Base-by-base conservation (phyloP, 768 basidiomycete species). In the Suillus discolor region DNA sequence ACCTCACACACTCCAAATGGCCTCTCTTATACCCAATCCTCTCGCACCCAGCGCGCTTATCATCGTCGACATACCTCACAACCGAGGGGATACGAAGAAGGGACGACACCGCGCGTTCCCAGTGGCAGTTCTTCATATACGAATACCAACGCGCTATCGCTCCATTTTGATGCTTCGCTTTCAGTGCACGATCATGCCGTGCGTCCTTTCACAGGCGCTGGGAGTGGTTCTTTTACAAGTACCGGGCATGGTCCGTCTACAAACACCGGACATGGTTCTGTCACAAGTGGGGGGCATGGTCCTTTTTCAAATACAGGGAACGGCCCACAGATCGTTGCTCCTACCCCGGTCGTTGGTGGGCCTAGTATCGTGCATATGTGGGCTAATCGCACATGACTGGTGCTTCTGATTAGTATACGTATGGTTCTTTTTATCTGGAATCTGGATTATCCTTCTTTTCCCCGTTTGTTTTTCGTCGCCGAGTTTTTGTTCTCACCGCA, bases 101-200 rank as follows among this genome's bases (percentile, higher is more conserved):
- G 59, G 18, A 60, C 41, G 12, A 60, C 6, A 20, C 42, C 41
- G 18, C 59, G 25, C 28, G 59, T 60, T 60, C 28, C 59, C 23
- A 72, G 70, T 61, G 66, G 49, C 66, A 67, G 66, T 62, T 55
- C 54, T 67, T 62, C 67, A 74, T 66, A 72, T 77, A 57, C 25
- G 18, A 31, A 42, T 25, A 70, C 75, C 8, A 76, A 77, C 34
- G 75, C 75, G 65, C 66, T 77, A 72, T 78, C 77, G 49, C 73
- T 77, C 64, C 72, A 73, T 73, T 77, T 77, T 71, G 75, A 77
- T 75, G 75, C 75, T 75, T 77, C 75, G 62, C 69, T 72, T 66
- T 68, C 75, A 28, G 44, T 71, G 62, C 75, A 75, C 65, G 75
- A 68, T 62, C 66, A 71, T 44, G 66, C 64, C 61, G 41, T 31